Evolutionary conservation across 2,329 filamentous ascomycete genomes (phyloP), one percentile per base, ranked within the genome.

Genomic region (Fusarium illudens): DNA sequence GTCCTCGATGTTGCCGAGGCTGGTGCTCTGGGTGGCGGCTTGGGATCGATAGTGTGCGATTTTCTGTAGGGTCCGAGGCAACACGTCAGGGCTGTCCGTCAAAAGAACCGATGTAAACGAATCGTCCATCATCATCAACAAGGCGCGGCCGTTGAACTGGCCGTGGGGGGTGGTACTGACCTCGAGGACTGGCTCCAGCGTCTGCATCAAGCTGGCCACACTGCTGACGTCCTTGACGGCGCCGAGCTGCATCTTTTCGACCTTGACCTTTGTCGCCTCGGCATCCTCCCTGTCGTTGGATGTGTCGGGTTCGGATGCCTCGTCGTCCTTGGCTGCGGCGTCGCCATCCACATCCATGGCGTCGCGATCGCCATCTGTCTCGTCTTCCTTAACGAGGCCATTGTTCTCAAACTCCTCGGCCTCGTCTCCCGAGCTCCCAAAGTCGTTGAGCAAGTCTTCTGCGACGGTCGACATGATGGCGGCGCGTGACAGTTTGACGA

Each of bases 391-490:
- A 37, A 83, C 79, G 55, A 80, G 77, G 55, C 81, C 81, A 68
- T 85, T 82, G 60, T 87, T 83, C 48, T 85, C 83, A 30, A 87
- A 83, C 33, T 88, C 87, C 65, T 90, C 90, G 34, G 86, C 88
- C 73, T 96, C 92, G 54, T 93, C 93, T 53, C 90, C 93, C 6
- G 90, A 92, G 75, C 76, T 79, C 9, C 76, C 79, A 60, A 81
- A 80, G 58, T 96, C 93, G 75, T 96, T 92, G 72, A 98, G 85
- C 11, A 99, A 87, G 78, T 98, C 95, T 75, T 98, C 94, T 66
- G 93, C 95, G 67, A 96, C 86, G 44, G 93, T 96, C 78, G 95
- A 93, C 94, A 97, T 96, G 54, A 65, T 79, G 75, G 60, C 59
- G 67, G 60, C 44, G 49, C 62, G 62, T 49, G 42, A 44, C 33